A percentile compares a stretch with the other conserved stretches of the same genome.
Evolutionary conservation across 352 stramenopile genomes (phyloP).

Genomic region (Globisporangium splendens): DNA sequence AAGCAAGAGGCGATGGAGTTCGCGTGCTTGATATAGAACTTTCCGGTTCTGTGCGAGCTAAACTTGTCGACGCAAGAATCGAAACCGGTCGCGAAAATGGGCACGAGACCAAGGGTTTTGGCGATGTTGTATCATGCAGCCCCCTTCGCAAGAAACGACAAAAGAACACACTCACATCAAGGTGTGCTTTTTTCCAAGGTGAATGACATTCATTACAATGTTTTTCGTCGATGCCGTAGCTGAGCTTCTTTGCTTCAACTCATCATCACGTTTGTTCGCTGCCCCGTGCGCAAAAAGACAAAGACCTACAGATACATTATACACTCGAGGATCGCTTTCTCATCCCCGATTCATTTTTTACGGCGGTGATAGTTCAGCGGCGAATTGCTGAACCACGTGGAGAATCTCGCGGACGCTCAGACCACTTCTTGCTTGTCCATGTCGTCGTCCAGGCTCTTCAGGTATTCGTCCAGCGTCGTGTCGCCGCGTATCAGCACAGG

Average conservation of each 20-base stretch:
- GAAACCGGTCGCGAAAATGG: constrained; percentile 3
- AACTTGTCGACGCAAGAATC: neutral
- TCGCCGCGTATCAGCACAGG: constrained; percentile 86
- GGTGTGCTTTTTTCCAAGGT: neutral
- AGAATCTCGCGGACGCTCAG: constrained; percentile 12
- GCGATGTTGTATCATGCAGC: neutral
- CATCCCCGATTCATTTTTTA: neutral
- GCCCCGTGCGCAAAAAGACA: neutral
- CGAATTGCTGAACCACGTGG: too few species aligned
- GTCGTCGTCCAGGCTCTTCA: constrained; percentile 68
- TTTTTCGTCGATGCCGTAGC: neutral
- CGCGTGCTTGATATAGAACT: constrained; percentile 5
- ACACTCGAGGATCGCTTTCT: constrained; percentile 1
- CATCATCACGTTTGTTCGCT: neutral
- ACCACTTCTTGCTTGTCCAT: constrained; percentile 46
- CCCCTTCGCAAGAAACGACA: neutral
- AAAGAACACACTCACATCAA: neutral
- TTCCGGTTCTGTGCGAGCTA: neutral
- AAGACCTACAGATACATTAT: neutral
- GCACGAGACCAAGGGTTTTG: neutral
- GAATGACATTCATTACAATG: neutral
- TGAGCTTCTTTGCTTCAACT: neutral
- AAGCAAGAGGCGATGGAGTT: neutral
- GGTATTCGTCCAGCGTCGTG: constrained; percentile 66
- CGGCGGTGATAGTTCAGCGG: too few species aligned